Base-by-base conservation (phyloP, 345 rosid species). In the Leavenworthia alabamica region DNA sequence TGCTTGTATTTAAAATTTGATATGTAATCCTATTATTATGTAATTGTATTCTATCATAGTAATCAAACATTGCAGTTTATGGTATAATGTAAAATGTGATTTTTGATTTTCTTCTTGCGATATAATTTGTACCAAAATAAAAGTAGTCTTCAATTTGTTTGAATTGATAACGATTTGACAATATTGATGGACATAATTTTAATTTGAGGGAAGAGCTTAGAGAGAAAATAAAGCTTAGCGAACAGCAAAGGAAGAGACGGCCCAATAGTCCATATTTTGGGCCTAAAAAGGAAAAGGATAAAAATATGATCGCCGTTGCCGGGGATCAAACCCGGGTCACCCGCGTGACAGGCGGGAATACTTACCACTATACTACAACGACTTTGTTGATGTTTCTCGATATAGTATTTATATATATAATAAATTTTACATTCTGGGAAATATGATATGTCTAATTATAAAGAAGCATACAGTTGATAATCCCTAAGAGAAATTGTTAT, bases 271-370 rank as follows among this genome's bases (percentile, higher is more conserved):
- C 11, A 36, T 17, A 15, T 36, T 35, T 37, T 24, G 57, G 57
- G 57, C 47, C 39, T 47, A 6, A 16, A 17, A 8, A 16, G 11
- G 13, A 13, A 32, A 31, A 0, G 5, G 14, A 46, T 1, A 17
- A 2, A 22, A 44, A 37, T 28, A 37, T 4, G 0, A 7, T 5
- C 89, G 84, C 96, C 88, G 82, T 77, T 85, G 89, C 93, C 83
- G 88, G 93, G 88, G 85, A 81, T 84, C 96, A 90, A 86, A 82
- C 89, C 77, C 86, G 83, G 93, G 98, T 83, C 92, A 43, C 92
- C 92, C 85, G 85, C 86, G 93, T 92, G 98, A 89, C 93, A 85
- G 97, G 84, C 90, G 83, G 89, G 82, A 77, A 86, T 85, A 82
- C 95, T 83, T 0, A 84, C 94, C 96, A 82, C 96, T 80, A 45